Base-by-base conservation (phyloP, 1,284 basidiomycete genomes). In the Pyrrhoderma noxium region DNA sequence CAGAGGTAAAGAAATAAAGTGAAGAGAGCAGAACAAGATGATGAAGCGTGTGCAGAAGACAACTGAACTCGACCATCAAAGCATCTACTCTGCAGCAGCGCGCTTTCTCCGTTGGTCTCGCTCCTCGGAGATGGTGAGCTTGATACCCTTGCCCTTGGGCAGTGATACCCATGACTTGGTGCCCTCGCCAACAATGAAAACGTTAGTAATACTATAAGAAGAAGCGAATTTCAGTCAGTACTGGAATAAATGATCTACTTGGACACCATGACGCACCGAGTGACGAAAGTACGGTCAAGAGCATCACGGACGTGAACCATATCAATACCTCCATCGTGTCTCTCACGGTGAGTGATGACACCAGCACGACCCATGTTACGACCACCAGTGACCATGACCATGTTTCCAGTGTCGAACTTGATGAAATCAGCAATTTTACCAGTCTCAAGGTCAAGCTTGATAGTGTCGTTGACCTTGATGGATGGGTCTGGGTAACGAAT, bases 341-440 rank as follows among this genome's bases (percentile, higher is more conserved):
- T 93, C 80, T 99, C 96, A 63, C 88, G 82, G 75, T 95, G 91
- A 57, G 90, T 82, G 64, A 99, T 96, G 59, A 93, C 82, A 79
- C 95, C 96, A 57, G 85, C 87, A 76, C 96, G 87, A 65, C 96
- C 95, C 92, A 96, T 96, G 88, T 98, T 99, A 71, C 95, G 93
- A 63, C 95, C 95, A 69, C 95, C 95, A 59, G 96, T 99, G 75
- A 96, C 83, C 81, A 96, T 93, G 70, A 92, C 93, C 60, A 96
- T 85, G 77, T 96, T 96, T 61, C 95, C 95, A 55, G 91, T 92
- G 70, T 99, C 96, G 67, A 99, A 99, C 71, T 92, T 88, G 70
- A 96, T 84, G 68, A 83, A 91, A 67, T 95, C 94, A 61, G 79
- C 80, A 67, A 99, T 93, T 79, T 98, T 98, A 75, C 84, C 82